Evolutionary conservation across 768 basidiomycete species (phyloP).

Genomic region (Lactarius trivialis): DNA sequence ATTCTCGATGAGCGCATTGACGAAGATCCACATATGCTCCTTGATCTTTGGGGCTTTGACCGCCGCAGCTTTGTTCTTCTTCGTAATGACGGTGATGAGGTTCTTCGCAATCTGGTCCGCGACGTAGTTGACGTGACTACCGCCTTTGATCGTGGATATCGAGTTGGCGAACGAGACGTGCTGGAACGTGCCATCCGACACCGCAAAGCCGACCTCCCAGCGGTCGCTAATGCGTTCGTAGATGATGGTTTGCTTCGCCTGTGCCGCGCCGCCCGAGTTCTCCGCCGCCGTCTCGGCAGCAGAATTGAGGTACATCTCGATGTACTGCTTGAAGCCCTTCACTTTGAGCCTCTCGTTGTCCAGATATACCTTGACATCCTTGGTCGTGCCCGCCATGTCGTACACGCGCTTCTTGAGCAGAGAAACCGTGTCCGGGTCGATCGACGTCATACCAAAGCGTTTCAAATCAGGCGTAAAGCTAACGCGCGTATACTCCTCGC

Average conservation of each 20-base stretch:
- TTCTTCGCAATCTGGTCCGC: constrained; percentile 87
- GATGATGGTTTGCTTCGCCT: constrained; percentile 68
- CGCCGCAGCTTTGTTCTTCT: constrained; percentile 97
- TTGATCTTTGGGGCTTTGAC: constrained; percentile 92
- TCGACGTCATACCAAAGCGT: constrained; percentile 85
- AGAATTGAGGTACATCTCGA: constrained; percentile 85
- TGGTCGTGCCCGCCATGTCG: constrained; percentile 94
- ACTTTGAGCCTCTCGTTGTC: constrained; percentile 89
- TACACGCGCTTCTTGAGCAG: constrained; percentile 91
- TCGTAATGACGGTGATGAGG: constrained; percentile 72
- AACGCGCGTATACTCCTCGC: constrained; percentile 88
- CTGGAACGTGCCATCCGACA: constrained; percentile 87
- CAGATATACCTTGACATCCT: constrained; percentile 86
- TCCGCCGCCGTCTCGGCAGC: constrained; percentile 63
- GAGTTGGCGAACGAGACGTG: constrained; percentile 98
- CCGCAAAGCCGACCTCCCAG: constrained; percentile 94
- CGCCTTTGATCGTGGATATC: constrained; percentile 94
- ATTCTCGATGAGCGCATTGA: constrained; percentile 94
- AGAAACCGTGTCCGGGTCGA: constrained; percentile 87
- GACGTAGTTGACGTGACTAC: constrained; percentile 82
- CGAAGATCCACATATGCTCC: constrained; percentile 97
- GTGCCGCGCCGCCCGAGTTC: constrained; percentile 70
- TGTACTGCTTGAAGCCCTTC: constrained; percentile 95
- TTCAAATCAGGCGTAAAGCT: constrained; percentile 89
- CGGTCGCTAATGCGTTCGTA: constrained; percentile 75